Evolutionary conservation across 805 yeast species (phyloP), one percentile per base, ranked within the genome.

Genomic region (Monosporozyma yasuniensis): DNA sequence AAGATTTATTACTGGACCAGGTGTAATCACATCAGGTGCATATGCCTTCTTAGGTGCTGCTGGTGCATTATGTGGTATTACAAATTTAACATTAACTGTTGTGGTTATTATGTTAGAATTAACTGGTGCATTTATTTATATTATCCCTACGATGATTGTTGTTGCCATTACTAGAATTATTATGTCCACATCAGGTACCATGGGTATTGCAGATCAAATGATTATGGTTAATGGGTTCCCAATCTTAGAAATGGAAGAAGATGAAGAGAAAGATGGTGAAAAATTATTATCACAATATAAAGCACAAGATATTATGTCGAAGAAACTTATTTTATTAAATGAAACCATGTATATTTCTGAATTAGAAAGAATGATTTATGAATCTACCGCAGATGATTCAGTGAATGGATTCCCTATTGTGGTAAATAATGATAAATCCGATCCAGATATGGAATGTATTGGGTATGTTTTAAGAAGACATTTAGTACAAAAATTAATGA

Each of bases 21-120:
- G 67, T 44, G 87, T 95, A 58, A 81, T 93, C 32, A 87, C 89
- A 10, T 93, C 97, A 0, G 99, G 98, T 0, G 85, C 96, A 0
- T 93, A 91, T 66, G 96, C 99, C 0, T 85, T 91, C 55, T 71
- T 93, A 27, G 99, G 99, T 3, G 97, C 99, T 0, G 98, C 91
- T 0, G 96, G 97, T 3, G 85, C 96, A 0, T 73, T 93, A 43
- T 81, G 95, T 64, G 99, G 99, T 2, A 91, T 93, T 34, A 93
- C 97, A 23, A 90, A 91, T 61, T 71, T 93, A 52, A 87, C 96
- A 0, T 83, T 93, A 9, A 83, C 98, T 0, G 97, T 91, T 19
- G 98, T 90, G 1, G 87, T 93, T 14, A 84, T 95, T 41, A 89
- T 93, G 95, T 87, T 90, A 67, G 98, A 93, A 68, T 70, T 93